A percentile compares a stretch with the other conserved stretches of the same genome.
Evolutionary conservation across 768 basidiomycete species (phyloP).

Genomic region (Amanita molliuscula): DNA sequence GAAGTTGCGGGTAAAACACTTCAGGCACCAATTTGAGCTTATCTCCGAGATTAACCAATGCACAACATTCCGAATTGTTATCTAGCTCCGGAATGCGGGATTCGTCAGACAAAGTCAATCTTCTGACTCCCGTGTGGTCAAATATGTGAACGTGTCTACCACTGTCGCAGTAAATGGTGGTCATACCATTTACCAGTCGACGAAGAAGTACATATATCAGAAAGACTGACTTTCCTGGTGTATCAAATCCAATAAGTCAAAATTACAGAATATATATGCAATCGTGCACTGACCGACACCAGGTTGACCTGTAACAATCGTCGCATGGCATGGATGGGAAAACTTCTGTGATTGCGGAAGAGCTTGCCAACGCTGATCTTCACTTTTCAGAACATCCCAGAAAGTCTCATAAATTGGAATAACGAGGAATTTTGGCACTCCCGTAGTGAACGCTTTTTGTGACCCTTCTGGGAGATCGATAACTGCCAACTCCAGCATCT

Average conservation of each 20-base stretch:
- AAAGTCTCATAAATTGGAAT: constrained; percentile 1
- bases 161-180: constrained; percentile 6
- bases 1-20: constrained; percentile 4
- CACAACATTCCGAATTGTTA: constrained; percentile 1
- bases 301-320: not conserved
- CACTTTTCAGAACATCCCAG: constrained; percentile 2
- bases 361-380: constrained; percentile 7
- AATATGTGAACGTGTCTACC: constrained; percentile 4
- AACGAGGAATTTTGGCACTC: constrained; percentile 1
- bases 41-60: constrained; percentile 7
- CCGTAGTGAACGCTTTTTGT: not conserved
- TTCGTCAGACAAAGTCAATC: not conserved
- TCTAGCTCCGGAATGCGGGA: constrained; percentile 5
- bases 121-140: constrained; percentile 1
- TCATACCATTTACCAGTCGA: constrained; percentile 5
- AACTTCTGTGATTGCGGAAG: constrained; percentile 6
- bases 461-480: not conserved
- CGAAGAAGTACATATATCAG: constrained; percentile 8
- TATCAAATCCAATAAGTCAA: not conserved
- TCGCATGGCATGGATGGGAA: constrained; percentile 3
- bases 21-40: not conserved
- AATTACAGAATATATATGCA: not conserved
- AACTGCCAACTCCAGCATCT: constrained; percentile 1
- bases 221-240: constrained; percentile 8
- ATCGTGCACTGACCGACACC: constrained; percentile 3